Base-by-base conservation (phyloP, 1,284 basidiomycete genomes). In the Cerrena zonata region DNA sequence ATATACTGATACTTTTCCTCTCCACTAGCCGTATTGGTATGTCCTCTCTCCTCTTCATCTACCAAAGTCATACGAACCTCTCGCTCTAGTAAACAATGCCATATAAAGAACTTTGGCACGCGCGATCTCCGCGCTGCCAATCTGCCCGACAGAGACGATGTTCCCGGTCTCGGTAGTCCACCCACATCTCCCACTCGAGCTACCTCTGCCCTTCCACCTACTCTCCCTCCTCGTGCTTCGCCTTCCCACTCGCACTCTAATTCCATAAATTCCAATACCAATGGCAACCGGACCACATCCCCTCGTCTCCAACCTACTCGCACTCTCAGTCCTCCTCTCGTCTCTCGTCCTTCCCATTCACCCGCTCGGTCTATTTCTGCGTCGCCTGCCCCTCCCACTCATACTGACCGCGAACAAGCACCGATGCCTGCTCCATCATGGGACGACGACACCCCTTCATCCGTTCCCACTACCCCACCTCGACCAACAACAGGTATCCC, bases 11-110 rank as follows among this genome's bases (percentile, higher is more conserved):
- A 34, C 30, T 15, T 34, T 7, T 7, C 30, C 45, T 15, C 15
- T 12, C 24, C 47, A 47, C 15, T 57, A 86, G 81, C 83, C 83
- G 18, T 85, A 83, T 66, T 86, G 82, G 82, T 84, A 64, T 48
- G 73, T 48, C 51, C 40, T 24, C 19, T 43, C n/a, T 4, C n/a
- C n/a, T 22, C 24, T 19, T 21, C 43, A 34, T 25, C 39, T 11
- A 22, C 24, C 27, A 22, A 23, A 5, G 2, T 10, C 2, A 38
- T 50, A 51, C n/a, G n/a, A n/a, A n/a, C n/a, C n/a, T n/a, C n/a
- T n/a, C n/a, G n/a, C n/a, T n/a, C 26, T 62, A 88, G 86, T 69
- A 89, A 89, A 73, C 72, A 74, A 49, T 89, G 86, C 57, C 86
- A 89, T 63, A 62, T 80, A 55, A 84, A 79, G 71, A 77, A 72